phyloP scores from a whole-genome alignment of 345 rosid species.

The Moringa oleifera region DNA sequence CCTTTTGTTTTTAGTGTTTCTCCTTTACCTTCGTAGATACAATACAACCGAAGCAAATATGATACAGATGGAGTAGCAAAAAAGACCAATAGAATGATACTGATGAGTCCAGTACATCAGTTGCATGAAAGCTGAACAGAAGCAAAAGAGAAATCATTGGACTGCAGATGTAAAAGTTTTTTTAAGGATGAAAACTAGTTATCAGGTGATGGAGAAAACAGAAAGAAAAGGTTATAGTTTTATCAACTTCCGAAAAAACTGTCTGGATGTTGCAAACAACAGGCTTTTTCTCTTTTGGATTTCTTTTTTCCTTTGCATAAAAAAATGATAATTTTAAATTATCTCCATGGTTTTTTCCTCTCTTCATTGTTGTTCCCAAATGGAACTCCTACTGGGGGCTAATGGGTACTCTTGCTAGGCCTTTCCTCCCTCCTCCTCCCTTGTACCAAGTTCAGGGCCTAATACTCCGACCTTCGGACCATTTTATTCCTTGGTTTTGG shows the following conservation, averaged over 20 bases:
- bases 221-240: slow-evolving; percentile 4
- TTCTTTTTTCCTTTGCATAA: neutral
- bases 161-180: slow-evolving; percentile 9
- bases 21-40: slow-evolving; percentile 13
- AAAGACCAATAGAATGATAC: no score
- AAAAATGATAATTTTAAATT: neutral
- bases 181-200: neutral
- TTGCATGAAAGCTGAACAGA: neutral
- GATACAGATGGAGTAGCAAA: no score
- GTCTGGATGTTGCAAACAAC: slow-evolving; percentile 3
- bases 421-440: no score
- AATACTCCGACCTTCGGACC: no score
- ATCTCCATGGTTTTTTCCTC: neutral
- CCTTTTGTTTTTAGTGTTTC: slow-evolving; percentile 4
- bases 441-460: no score
- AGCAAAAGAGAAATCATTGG: neutral
- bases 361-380: no score
- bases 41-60: slow-evolving; percentile 18
- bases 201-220: slow-evolving; percentile 1
- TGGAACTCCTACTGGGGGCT: no score
- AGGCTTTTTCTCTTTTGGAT: neutral
- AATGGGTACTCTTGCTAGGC: no score
- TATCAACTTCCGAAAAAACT: slow-evolving; percentile 7
- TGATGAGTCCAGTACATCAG: slow-evolving; percentile 28
- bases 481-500: no score